Percentiles rank a stretch among this genome's conserved stretches.
Conservation (phyloP, 2,329 filamentous ascomycete genomes). For the Xylariales sp. region DNA sequence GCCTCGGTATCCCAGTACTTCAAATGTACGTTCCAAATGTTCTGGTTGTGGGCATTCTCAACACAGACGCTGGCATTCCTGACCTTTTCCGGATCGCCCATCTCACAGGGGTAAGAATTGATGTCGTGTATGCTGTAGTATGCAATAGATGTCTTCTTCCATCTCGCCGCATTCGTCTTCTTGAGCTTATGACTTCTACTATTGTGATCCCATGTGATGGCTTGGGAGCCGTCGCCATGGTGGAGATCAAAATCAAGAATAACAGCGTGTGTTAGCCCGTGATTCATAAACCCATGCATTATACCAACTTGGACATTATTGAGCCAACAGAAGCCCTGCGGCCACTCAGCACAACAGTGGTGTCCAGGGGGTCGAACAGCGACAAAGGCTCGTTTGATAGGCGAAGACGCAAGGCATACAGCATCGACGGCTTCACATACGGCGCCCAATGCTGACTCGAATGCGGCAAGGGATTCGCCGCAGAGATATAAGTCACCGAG, state of each 20-base stretch:
- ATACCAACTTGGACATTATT: slow-evolving; percentile 99
- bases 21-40: slow-evolving; percentile 93
- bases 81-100: slow-evolving; percentile 88
- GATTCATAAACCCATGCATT: slow-evolving; percentile 76
- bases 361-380: slow-evolving; percentile 91
- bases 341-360: slow-evolving; percentile 84
- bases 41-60: slow-evolving; percentile 90
- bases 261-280: slow-evolving; percentile 88
- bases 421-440: slow-evolving; percentile 90
- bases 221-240: slow-evolving; percentile 92
- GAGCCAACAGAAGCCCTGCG: slow-evolving; percentile 96
- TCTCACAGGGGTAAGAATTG: slow-evolving; percentile 96
- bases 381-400: slow-evolving; percentile 78
- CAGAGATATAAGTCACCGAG: slow-evolving; percentile 91
- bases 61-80: slow-evolving; percentile 92
- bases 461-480: slow-evolving; percentile 76
- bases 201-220: slow-evolving; percentile 90
- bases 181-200: slow-evolving; percentile 56
- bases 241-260: slow-evolving; percentile 92
- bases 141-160: slow-evolving; percentile 84
- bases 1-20: slow-evolving; percentile 77
- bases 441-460: slow-evolving; percentile 87
- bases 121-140: slow-evolving; percentile 98
- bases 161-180: slow-evolving; percentile 55
- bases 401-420: slow-evolving; percentile 61